Evolutionary conservation across 2,329 filamentous ascomycete genomes (phyloP), one percentile per base, ranked within the genome.

Genomic region (Ophiostoma sp.): DNA sequence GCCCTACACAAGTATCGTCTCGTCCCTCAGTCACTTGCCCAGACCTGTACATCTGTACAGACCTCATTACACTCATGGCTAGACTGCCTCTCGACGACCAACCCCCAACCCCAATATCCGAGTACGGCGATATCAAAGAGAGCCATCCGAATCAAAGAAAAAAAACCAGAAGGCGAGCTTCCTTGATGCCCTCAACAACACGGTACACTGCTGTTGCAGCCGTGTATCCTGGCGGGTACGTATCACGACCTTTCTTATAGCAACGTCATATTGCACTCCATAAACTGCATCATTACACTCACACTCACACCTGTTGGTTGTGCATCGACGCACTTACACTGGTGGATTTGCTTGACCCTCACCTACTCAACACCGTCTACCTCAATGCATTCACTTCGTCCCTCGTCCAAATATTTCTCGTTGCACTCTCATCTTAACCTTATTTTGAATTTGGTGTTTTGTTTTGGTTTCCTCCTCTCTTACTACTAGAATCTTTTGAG

Each of bases 201-300:
- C 60, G n/a, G 60, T 41, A 63, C 60, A 42, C 60, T 63, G 58
- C 58, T 41, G 60, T 62, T 41, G 58, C 40, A 18, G 60, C 40
- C 14, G 60, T 63, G 40, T 42, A 63, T 63, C 60, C 60, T 18
- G 60, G 12, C 38, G 27, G 60, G 60, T 63, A 42, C 1, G 60
- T 63, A 60, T 27, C 27, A 60, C 55, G 16, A 16, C 14, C 36
- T 8, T 62, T 41, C 11, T 42, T 18, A 42, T 42, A 40, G 42
- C 36, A 36, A 18, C 41, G 4, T 58, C 41, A n/a, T 60, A 16
- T 18, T 40, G 27, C 27, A 60, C 49, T 9, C 27, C 27, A 40
- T 40, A 60, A 60, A 36, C 8, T 40, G 36, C 18, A 27, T 36
- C 49, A 55, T 18, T 5, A 5, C 49, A n/a, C 18, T n/a, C 49